Conservation (phyloP, 768 basidiomycete genomes). For the Rhodosporidiobolus odoratus region DNA sequence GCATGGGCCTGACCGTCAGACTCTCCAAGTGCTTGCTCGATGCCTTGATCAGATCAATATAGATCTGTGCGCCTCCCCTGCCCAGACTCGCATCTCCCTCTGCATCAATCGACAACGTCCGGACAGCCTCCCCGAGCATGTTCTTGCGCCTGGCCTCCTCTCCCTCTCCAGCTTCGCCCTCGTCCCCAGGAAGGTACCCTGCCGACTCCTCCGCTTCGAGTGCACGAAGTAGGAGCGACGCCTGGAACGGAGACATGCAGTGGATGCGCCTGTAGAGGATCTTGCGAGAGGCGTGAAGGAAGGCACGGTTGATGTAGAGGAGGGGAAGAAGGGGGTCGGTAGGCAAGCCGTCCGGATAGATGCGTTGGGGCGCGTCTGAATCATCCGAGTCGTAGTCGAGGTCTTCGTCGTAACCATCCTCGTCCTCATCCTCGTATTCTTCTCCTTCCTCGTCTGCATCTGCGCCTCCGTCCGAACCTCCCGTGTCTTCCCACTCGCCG, state of each 20-base stretch:
- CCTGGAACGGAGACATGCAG: slow-evolving; percentile 7
- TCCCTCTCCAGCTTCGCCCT: background rate
- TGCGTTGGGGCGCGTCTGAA: slow-evolving; percentile 1
- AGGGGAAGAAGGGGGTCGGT: slow-evolving; percentile 38
- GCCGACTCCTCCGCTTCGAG: slow-evolving; percentile 10
- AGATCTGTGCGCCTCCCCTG: slow-evolving; percentile 13
- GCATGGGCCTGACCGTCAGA: slow-evolving; percentile 10
- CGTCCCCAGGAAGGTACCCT: slow-evolving; percentile 12
- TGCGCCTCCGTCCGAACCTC: background rate
- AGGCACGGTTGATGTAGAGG: slow-evolving; percentile 34
- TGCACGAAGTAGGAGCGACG: slow-evolving; percentile 21
- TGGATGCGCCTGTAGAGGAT: slow-evolving; percentile 26
- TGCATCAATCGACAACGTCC: background rate
- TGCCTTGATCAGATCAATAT: slow-evolving; percentile 13
- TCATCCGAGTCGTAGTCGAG: slow-evolving; percentile 8
- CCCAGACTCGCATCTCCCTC: background rate
- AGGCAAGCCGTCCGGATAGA: slow-evolving; percentile 40
- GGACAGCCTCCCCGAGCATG: slow-evolving; percentile 1
- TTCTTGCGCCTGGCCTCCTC: slow-evolving; percentile 12
- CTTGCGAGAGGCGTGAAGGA: slow-evolving; percentile 37
- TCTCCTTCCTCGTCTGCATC: slow-evolving; percentile 7
- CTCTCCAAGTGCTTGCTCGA: slow-evolving; percentile 8
- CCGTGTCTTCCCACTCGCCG: background rate
- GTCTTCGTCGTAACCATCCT: slow-evolving; percentile 4
- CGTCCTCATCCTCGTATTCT: slow-evolving; percentile 14